phyloP scores from a whole-genome alignment of 2,329 filamentous ascomycete genomes.

The Cercospora beticola region DNA sequence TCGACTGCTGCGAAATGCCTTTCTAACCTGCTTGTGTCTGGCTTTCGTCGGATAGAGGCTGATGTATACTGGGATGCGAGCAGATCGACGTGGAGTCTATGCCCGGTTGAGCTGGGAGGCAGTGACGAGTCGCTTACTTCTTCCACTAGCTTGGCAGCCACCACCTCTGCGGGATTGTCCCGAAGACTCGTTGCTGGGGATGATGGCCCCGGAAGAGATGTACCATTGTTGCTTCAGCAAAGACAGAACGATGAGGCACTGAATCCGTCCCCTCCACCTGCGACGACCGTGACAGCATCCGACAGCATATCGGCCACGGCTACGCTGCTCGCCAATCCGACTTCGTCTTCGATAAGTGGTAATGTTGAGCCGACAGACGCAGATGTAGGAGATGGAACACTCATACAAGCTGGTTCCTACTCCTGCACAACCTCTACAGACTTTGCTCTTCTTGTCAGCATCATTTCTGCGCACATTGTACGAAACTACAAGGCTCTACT shows the following conservation, averaged over 20 bases:
- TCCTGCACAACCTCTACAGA: conserved; percentile 56
- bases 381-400: conserved; percentile 14
- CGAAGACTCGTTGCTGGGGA: not conserved
- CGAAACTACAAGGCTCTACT: not conserved
- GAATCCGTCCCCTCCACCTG: not conserved
- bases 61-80: conserved; percentile 65
- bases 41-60: conserved; percentile 58
- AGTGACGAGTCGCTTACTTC: conserved; percentile 15
- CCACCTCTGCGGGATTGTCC: not conserved
- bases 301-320: conserved; percentile 9
- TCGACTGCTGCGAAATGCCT: conserved; percentile 55
- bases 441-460: conserved; percentile 50
- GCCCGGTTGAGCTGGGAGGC: conserved; percentile 54
- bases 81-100: conserved; percentile 58
- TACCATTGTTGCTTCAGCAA: not conserved
- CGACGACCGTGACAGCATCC: conserved; percentile 11
- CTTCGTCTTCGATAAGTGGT: conserved; percentile 6
- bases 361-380: conserved; percentile 6
- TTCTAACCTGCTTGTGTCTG: conserved; percentile 62
- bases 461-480: conserved; percentile 55
- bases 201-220: not conserved
- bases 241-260: conserved; percentile 14
- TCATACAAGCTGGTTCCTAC: conserved; percentile 50
- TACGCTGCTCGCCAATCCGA: conserved; percentile 8
- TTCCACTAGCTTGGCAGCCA: conserved; percentile 18